These are phyloP conservation scores for Cyclotella baltica DNA, from an alignment of 108 stramenopile species.

Conservation along the genomic window DNA sequence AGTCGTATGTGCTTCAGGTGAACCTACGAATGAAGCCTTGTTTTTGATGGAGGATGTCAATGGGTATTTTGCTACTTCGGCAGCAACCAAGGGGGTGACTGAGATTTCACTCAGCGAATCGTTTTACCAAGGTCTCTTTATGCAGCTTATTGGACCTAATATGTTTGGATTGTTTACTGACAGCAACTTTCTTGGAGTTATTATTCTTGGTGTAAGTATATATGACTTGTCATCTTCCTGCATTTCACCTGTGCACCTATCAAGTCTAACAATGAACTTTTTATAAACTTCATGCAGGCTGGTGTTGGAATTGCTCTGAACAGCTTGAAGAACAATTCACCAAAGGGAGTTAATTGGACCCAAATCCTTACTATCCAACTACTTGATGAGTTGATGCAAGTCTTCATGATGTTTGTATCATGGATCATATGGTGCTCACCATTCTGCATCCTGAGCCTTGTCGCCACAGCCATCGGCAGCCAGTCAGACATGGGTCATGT, in stretches of 20 bases:
- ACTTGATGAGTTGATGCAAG: slow-evolving; percentile 34
- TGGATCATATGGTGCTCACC: slow-evolving; percentile 49
- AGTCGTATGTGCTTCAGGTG: slow-evolving; percentile 36
- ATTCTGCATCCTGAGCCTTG: slow-evolving; percentile 43
- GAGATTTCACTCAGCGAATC: slow-evolving; percentile 22
- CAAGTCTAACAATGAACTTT: not conserved
- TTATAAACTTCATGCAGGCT: not conserved
- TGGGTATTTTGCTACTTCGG: slow-evolving; percentile 37
- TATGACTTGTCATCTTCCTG: not conserved
- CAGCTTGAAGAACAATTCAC: slow-evolving; percentile 10
- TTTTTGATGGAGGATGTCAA: slow-evolving; percentile 52
- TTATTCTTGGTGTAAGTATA: slow-evolving; percentile 27
- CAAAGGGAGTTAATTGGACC: slow-evolving; percentile 22
- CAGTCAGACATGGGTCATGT: slow-evolving; percentile 31
- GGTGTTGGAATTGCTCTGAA: slow-evolving; percentile 26
- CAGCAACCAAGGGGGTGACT: slow-evolving; percentile 6
- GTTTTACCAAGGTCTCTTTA: slow-evolving; percentile 46
- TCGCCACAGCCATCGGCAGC: slow-evolving; percentile 46
- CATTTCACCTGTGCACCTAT: not conserved
- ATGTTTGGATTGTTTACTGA: slow-evolving; percentile 44
- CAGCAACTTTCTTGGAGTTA: slow-evolving; percentile 45
- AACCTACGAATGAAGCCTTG: slow-evolving; percentile 9
- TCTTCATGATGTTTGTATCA: slow-evolving; percentile 43
- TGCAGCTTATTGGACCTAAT: slow-evolving; percentile 41
- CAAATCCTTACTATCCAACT: slow-evolving; percentile 26